Evolutionary conservation across 2,329 filamentous ascomycete species (phyloP).

Genomic region (Pseudocercospora cruenta): DNA sequence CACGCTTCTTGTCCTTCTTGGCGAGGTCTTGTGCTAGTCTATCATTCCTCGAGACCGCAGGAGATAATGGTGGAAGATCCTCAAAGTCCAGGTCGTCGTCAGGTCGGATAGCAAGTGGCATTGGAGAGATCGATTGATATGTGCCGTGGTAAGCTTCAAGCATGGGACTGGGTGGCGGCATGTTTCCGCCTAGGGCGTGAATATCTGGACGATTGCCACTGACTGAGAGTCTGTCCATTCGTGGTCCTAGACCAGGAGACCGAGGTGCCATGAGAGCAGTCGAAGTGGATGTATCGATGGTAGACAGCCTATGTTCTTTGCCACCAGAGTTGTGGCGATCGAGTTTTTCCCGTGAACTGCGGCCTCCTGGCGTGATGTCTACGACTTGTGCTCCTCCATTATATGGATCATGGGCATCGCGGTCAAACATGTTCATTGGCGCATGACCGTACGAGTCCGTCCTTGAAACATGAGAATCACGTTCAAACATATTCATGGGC

Average conservation of each 20-base stretch:
- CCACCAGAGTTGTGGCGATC: slow-evolving; percentile 25
- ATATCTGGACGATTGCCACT: slow-evolving; percentile 50
- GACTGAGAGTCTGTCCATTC: slow-evolving; percentile 53
- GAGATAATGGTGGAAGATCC: slow-evolving; percentile 47
- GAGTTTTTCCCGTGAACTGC: slow-evolving; percentile 20
- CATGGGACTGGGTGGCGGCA: slow-evolving; percentile 77
- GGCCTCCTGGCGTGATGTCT: slow-evolving; percentile 46
- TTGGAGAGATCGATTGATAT: slow-evolving; percentile 91
- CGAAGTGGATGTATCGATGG: slow-evolving; percentile 18
- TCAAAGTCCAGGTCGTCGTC: slow-evolving; percentile 60
- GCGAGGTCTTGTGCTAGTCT: slow-evolving; percentile 23
- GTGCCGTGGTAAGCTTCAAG: slow-evolving; percentile 92
- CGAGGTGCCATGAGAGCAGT: slow-evolving; percentile 35
- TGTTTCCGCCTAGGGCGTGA: slow-evolving; percentile 41
- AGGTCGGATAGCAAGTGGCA: slow-evolving; percentile 77
- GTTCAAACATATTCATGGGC: background rate
- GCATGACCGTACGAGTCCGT: no score
- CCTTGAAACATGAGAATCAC: slow-evolving; percentile 8
- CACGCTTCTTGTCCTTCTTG: slow-evolving; percentile 61
- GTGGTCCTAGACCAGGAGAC: slow-evolving; percentile 41
- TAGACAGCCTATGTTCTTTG: slow-evolving; percentile 25
- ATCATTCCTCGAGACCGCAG: slow-evolving; percentile 31
- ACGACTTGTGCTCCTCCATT: slow-evolving; percentile 38
- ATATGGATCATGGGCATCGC: slow-evolving; percentile 15
- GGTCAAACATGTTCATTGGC: slow-evolving; percentile 26